phyloP scores from a whole-genome alignment of 305 asterid genomes.

The Solanum aculeatissimum region DNA sequence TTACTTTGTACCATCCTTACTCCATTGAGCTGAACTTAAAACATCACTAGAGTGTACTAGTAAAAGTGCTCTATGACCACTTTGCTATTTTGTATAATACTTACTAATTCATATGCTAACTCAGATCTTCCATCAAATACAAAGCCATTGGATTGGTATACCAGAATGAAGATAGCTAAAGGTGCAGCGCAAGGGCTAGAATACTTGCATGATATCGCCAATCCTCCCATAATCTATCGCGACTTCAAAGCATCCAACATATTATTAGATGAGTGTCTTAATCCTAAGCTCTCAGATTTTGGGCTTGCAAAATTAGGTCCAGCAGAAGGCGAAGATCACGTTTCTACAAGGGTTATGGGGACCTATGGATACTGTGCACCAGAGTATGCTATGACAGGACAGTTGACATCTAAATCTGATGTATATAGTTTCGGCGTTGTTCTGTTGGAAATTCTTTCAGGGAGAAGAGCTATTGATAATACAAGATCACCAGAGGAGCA shows the following conservation, averaged over 20 bases:
- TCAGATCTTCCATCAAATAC: slow-evolving; percentile 36
- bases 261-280: slow-evolving; percentile 43
- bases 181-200: slow-evolving; percentile 89
- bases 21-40: background rate
- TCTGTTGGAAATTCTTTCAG: slow-evolving; percentile 70
- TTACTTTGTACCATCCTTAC: background rate
- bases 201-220: slow-evolving; percentile 63
- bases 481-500: slow-evolving; percentile 60
- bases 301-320: slow-evolving; percentile 81
- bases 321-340: slow-evolving; percentile 42
- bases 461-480: slow-evolving; percentile 75
- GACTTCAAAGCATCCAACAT: slow-evolving; percentile 78
- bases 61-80: background rate
- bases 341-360: slow-evolving; percentile 75
- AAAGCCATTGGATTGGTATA: slow-evolving; percentile 61
- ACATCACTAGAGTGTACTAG: background rate
- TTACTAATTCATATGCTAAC: background rate
- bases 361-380: slow-evolving; percentile 92
- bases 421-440: slow-evolving; percentile 87
- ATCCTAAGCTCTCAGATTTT: slow-evolving; percentile 76
- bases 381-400: slow-evolving; percentile 70
- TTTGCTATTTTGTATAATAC: background rate
- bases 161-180: slow-evolving; percentile 69
- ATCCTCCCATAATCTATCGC: slow-evolving; percentile 62
- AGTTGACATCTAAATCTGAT: slow-evolving; percentile 65